Conservation (phyloP, 1,284 basidiomycete species). For the Ceratobasidium sp. region DNA sequence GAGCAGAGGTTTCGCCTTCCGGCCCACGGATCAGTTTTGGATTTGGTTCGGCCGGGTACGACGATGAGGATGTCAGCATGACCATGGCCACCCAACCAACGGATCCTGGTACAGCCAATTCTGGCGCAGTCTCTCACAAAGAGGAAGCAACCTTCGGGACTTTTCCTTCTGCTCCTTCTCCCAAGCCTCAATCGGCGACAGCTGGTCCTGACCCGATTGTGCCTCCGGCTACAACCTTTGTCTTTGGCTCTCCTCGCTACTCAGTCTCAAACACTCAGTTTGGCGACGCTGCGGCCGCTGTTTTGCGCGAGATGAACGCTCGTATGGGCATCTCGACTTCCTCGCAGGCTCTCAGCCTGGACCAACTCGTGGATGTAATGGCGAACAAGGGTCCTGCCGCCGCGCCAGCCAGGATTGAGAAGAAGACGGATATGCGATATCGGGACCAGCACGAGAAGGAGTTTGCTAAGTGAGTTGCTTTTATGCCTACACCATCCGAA, state of each 20-base stretch:
- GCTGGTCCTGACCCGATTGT: slow-evolving; percentile 47
- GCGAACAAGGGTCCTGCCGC: slow-evolving; percentile 21
- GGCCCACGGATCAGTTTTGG: slow-evolving; percentile 34
- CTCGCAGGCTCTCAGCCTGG: slow-evolving; percentile 33
- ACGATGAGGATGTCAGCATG: slow-evolving; percentile 28
- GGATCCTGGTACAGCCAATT: background rate
- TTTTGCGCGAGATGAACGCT: slow-evolving; percentile 83
- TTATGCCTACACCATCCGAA: background rate
- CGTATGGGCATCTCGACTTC: slow-evolving; percentile 64
- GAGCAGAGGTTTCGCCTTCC: slow-evolving; percentile 50
- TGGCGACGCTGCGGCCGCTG: slow-evolving; percentile 69
- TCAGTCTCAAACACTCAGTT: slow-evolving; percentile 73
- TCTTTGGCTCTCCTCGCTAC: slow-evolving; percentile 79
- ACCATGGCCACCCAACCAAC: background rate
- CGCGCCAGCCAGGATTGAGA: slow-evolving; percentile 5
- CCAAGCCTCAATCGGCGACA: slow-evolving; percentile 28
- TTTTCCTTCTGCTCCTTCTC: background rate
- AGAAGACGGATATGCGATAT: slow-evolving; percentile 58
- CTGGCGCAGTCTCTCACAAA: background rate
- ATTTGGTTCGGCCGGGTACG: slow-evolving; percentile 38
- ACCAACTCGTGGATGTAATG: slow-evolving; percentile 20
- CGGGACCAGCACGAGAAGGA: slow-evolving; percentile 71
- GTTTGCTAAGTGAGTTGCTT: slow-evolving; percentile 64
- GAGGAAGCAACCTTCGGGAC: background rate
- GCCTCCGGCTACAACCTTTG: slow-evolving; percentile 65